A percentile compares a stretch with the other conserved stretches of the same genome.
These are phyloP conservation scores for Elsinoe arachidis DNA, from an alignment of 2,329 filamentous ascomycete genomes.

Conservation along the genomic window DNA sequence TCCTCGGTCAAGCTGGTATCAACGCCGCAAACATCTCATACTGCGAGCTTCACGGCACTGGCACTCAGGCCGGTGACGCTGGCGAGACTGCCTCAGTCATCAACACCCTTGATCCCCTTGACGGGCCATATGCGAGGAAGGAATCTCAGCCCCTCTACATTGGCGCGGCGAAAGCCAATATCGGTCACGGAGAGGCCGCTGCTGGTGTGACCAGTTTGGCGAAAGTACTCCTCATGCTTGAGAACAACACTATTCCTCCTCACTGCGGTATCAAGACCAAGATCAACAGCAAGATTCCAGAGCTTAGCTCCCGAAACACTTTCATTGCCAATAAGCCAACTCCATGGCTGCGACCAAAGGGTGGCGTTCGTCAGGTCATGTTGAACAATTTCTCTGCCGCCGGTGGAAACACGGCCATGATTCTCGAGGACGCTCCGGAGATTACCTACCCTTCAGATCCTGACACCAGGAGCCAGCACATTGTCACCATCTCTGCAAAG, in stretches of 20 bases:
- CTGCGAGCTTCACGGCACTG: slow-evolving; percentile 29
- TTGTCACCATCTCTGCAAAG: slow-evolving; percentile 54
- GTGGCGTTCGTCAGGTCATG: slow-evolving; percentile 3
- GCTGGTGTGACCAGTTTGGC: slow-evolving; percentile 45
- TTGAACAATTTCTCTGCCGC: slow-evolving; percentile 30
- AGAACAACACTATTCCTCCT: slow-evolving; percentile 54
- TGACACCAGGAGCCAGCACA: slow-evolving; percentile 49
- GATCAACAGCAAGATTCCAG: slow-evolving; percentile 54
- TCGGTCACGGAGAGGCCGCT: slow-evolving; percentile 25
- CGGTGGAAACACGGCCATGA: slow-evolving; percentile 60
- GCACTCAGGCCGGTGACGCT: slow-evolving; percentile 27
- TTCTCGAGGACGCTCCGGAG: slow-evolving; percentile 53
- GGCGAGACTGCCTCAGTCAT: slow-evolving; percentile 24
- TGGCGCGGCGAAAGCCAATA: slow-evolving; percentile 24
- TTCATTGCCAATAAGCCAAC: slow-evolving; percentile 47
- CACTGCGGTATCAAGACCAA: slow-evolving; percentile 57
- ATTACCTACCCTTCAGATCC: slow-evolving; percentile 22
- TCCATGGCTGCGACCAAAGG: slow-evolving; percentile 2
- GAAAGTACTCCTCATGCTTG: slow-evolving; percentile 58
- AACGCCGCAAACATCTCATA: slow-evolving; percentile 21
- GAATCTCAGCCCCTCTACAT: slow-evolving; percentile 19
- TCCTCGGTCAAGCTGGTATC: slow-evolving; percentile 20
- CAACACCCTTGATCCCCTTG: slow-evolving; percentile 17
- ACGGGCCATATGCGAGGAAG: slow-evolving; percentile 6
- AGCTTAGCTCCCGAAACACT: slow-evolving; percentile 50